Evolutionary conservation across 805 yeast genomes (phyloP), one percentile per base, ranked within the genome.

Genomic region (Barnettozyma wickerhamii): DNA sequence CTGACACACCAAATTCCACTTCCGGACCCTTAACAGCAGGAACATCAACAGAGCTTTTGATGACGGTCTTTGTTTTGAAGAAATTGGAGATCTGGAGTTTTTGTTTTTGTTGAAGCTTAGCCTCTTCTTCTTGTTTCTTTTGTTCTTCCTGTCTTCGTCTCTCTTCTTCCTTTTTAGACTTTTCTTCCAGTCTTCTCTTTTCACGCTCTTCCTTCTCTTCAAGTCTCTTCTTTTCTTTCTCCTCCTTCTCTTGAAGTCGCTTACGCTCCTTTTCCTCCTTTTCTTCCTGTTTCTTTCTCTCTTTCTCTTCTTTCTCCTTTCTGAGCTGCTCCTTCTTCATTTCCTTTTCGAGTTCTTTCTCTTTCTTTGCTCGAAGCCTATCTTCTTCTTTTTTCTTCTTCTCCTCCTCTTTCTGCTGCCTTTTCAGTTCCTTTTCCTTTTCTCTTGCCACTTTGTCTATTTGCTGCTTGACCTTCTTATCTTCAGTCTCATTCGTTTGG

Each of bases 121-220:
- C 60, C 38, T 62, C 65, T 24, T 66, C 68, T 31, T 64, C 65
- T 40, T 62, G 53, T 23, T 57, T 58, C 38, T 65, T 69, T 32
- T 63, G 63, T 45, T 59, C 63, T 43, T 64, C 68, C 43, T 59
- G 52, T 38, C 62, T 52, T 38, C 50, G 41, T 45, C 57, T 34
- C 46, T 59, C 50, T 52, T 59, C 59, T 32, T 60, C 63, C 49
- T 51, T 52, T 37, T 51, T 45, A 20, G 24, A 49, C 36, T 50
- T 51, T 33, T 41, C 57, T 21, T 50, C 50, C 14, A 48, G 51
- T 26, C 43, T 54, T 33, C 49, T 48, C 28, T 53, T 57, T 24
- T 56, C 58, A 18, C 50, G 51, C 6, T 53, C 47, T 28, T 56
- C 44, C 23, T 35, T 42, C 38, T 46, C 42, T 28, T 38, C 31